Conservation (phyloP, 257 asterid species). For the Solanum ossicruentum region DNA sequence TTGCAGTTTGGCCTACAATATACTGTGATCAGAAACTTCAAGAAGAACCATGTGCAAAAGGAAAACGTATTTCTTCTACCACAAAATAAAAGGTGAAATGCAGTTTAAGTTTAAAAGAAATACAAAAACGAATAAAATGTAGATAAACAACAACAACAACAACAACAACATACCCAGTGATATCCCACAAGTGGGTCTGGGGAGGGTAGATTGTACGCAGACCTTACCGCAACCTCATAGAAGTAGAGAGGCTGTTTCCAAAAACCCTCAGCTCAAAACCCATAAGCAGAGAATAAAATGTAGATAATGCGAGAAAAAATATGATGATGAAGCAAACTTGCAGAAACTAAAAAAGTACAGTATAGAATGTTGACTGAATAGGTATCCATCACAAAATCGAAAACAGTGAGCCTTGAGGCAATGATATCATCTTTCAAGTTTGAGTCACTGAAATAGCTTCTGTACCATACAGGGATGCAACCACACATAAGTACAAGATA, state of each 20-base stretch:
- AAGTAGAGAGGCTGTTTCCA: too few relatives aligned
- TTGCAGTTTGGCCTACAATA: slow-evolving; percentile 58
- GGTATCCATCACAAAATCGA: neutral
- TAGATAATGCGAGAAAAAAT: neutral
- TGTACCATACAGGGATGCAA: neutral
- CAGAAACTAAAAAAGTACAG: neutral
- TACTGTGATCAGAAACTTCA: neutral
- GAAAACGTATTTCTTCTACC: neutral
- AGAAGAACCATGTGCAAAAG: neutral
- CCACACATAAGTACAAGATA: neutral
- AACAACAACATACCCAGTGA: too few relatives aligned
- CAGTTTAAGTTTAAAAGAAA: neutral
- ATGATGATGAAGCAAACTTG: neutral
- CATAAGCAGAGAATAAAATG: neutral
- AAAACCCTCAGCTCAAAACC: too few relatives aligned
- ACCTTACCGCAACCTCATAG: too few relatives aligned
- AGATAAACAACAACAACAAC: too few relatives aligned
- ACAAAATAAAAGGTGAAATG: neutral
- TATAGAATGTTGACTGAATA: neutral
- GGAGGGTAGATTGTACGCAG: too few relatives aligned
- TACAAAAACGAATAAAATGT: neutral
- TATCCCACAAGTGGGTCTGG: too few relatives aligned
- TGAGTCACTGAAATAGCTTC: neutral
- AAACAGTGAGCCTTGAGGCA: neutral
- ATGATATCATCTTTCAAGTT: neutral